Percentiles rank a stretch among this genome's conserved stretches.
Conservation (phyloP, 140 eudicot species). For the Oenanthe javanica region DNA sequence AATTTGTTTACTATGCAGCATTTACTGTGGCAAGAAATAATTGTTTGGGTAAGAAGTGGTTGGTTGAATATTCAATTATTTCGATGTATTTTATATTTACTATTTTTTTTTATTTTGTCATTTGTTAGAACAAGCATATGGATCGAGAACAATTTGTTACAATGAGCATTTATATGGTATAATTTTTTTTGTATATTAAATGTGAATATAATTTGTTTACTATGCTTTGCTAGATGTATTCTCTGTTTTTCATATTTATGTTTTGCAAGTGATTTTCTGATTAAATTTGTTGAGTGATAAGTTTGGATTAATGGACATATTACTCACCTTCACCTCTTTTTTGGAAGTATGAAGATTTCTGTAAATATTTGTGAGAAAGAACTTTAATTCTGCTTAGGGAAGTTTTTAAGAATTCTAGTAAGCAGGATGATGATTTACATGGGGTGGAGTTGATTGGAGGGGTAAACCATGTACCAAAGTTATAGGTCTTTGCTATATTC, state of each 20-base stretch:
- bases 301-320: background rate
- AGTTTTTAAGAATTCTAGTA: constrained; percentile 69
- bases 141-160: too few species aligned
- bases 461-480: constrained; percentile 95
- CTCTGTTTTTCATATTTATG: background rate
- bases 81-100: too few species aligned
- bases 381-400: constrained; percentile 76
- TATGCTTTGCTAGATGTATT: too few species aligned
- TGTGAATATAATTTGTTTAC: too few species aligned
- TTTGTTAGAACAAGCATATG: too few species aligned
- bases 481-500: constrained; percentile 59
- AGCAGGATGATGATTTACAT: constrained; percentile 56
- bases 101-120: too few species aligned
- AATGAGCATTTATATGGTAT: too few species aligned
- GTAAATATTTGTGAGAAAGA: constrained; percentile 87
- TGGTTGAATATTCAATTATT: too few species aligned
- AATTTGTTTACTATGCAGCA: too few species aligned
- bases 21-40: too few species aligned
- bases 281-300: background rate
- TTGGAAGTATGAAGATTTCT: constrained; percentile 78
- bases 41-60: too few species aligned
- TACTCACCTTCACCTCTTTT: background rate
- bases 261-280: background rate
- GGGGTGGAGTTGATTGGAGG: constrained; percentile 98
- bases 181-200: too few species aligned